Percentiles rank a stretch among this genome's conserved stretches.
Conservation (phyloP, 176 grass and related monocot genomes). For the Secale cereale region DNA sequence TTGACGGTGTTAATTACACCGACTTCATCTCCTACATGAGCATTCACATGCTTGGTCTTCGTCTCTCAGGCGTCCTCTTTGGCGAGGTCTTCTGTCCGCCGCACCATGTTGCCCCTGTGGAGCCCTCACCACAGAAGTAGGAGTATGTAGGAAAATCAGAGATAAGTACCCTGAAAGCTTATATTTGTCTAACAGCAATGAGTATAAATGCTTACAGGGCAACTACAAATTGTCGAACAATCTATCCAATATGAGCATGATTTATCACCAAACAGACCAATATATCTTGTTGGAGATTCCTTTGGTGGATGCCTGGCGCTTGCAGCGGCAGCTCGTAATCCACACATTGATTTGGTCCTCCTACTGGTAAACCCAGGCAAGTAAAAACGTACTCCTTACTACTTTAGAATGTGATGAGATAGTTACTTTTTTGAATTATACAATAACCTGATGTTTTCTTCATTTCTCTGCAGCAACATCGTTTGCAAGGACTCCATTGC, state of each 20-base stretch:
- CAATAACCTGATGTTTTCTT: not conserved
- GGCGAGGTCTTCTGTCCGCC: not conserved
- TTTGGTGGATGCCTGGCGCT: constrained; percentile 80
- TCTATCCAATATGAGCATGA: constrained; percentile 56
- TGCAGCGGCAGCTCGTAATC: constrained; percentile 70
- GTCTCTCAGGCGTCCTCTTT: not conserved
- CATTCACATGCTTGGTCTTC: no score
- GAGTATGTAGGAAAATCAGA: not conserved
- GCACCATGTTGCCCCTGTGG: not conserved
- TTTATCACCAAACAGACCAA: constrained; percentile 50
- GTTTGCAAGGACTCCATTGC: constrained; percentile 65
- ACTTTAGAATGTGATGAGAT: not conserved
- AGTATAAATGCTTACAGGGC: constrained; percentile 35
- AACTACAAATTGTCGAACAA: constrained; percentile 55
- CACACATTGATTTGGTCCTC: constrained; percentile 63
- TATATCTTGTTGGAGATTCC: constrained; percentile 80
- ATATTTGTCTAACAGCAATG: not conserved
- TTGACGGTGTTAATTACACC: no score
- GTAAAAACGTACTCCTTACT: constrained; percentile 46
- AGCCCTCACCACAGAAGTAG: not conserved
- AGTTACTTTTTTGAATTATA: not conserved
- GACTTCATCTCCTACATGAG: no score
- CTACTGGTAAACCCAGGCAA: constrained; percentile 93
- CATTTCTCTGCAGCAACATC: constrained; percentile 61
- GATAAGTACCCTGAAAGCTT: not conserved